A percentile compares a stretch with the other conserved stretches of the same genome.
Evolutionary conservation across 2,329 filamentous ascomycete genomes (phyloP).

Genomic region (Fusarium sp.): DNA sequence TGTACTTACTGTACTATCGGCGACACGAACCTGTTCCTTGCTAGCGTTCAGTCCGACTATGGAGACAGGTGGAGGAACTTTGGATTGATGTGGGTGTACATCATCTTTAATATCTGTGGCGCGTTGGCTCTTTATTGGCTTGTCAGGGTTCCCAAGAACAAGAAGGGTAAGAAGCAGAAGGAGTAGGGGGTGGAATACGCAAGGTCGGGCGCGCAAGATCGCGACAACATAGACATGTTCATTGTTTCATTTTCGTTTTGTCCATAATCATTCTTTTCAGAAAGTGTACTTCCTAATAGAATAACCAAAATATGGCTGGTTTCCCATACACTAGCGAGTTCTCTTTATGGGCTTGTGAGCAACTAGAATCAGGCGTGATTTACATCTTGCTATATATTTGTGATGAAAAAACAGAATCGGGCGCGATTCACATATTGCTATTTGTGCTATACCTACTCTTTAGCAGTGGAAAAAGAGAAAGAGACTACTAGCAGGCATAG

Average conservation of each 20-base stretch:
- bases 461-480: not conserved
- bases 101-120: slow-evolving; percentile 68
- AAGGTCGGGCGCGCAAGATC: not conserved
- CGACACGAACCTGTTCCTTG: slow-evolving; percentile 65
- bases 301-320: not conserved
- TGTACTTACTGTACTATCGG: slow-evolving; percentile 69
- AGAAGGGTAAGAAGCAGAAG: slow-evolving; percentile 39
- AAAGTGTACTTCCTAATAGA: not conserved
- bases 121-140: slow-evolving; percentile 70
- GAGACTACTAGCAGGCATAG: not conserved
- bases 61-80: slow-evolving; percentile 76
- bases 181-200: not conserved
- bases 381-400: not conserved
- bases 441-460: not conserved
- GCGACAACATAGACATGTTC: not conserved
- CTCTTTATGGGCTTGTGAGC: not conserved
- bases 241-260: not conserved
- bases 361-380: not conserved
- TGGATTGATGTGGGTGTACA: slow-evolving; percentile 71
- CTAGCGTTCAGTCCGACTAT: slow-evolving; percentile 64
- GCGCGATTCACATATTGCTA: not conserved
- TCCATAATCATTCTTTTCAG: not conserved
- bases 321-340: not conserved
- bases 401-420: not conserved
- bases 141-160: slow-evolving; percentile 61